Percentiles rank a stretch among this genome's conserved stretches.
Evolutionary conservation across 805 yeast species (phyloP).

Genomic region (Yarrowia sp.): DNA sequence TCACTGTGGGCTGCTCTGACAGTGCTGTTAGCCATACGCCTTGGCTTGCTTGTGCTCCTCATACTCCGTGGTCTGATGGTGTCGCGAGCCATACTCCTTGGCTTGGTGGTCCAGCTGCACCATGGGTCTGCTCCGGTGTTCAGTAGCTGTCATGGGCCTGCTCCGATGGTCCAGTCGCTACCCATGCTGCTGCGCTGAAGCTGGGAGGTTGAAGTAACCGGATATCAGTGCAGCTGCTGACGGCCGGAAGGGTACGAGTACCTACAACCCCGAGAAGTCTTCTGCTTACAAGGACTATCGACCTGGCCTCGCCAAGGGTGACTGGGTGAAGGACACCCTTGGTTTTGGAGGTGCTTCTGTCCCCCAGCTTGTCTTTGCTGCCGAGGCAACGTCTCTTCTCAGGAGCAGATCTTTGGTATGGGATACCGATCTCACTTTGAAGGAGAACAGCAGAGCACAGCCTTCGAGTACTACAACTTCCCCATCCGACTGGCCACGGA

Average conservation of each 20-base stretch:
- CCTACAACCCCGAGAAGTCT: conserved; percentile 40
- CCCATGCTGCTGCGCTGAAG: too few species aligned
- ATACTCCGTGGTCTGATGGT: too few species aligned
- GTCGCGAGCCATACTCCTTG: too few species aligned
- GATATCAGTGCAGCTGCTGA: conserved; percentile 5
- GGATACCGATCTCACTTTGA: conserved; percentile 36
- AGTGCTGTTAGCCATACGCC: too few species aligned
- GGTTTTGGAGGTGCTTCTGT: conserved; percentile 57
- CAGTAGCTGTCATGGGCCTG: too few species aligned
- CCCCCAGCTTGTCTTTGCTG: conserved; percentile 43
- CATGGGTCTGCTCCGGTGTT: too few species aligned
- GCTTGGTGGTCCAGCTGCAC: too few species aligned
- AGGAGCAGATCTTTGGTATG: conserved; percentile 42
- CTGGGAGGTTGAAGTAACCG: too few species aligned
- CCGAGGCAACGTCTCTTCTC: conserved; percentile 32
- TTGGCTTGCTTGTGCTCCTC: too few species aligned
- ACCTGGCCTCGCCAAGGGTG: conserved; percentile 53
- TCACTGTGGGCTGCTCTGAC: too few species aligned
- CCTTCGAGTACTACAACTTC: conserved; percentile 45
- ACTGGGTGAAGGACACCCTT: conserved; percentile 68
- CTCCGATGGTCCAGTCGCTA: too few species aligned
- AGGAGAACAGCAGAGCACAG: not conserved
- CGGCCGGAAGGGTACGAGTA: not conserved
- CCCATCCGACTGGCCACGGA: conserved; percentile 50
- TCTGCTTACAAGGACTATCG: conserved; percentile 44